Conservation (phyloP, 2,329 filamentous ascomycete genomes). For the Stemphylium vesicarium region DNA sequence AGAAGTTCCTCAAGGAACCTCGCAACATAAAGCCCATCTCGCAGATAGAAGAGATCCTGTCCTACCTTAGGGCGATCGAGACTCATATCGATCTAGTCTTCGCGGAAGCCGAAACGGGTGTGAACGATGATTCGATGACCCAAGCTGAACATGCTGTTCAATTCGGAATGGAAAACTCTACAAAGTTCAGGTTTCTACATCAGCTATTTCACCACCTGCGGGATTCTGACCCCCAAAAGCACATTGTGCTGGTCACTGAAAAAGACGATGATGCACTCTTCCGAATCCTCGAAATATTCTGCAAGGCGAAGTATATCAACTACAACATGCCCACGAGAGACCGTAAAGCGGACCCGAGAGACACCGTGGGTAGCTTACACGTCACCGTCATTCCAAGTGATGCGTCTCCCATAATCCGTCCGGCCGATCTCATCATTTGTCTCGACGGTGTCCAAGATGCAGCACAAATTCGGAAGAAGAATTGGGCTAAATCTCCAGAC, state of each 20-base stretch:
- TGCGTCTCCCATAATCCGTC: constrained; percentile 24
- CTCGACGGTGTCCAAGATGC: constrained; percentile 46
- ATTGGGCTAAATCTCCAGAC: constrained; percentile 31
- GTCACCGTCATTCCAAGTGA: constrained; percentile 47
- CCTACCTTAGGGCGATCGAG: constrained; percentile 34
- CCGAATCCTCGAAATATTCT: constrained; percentile 36
- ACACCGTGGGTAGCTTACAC: constrained; percentile 22
- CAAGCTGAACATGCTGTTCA: constrained; percentile 29
- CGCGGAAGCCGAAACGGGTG: constrained; percentile 23
- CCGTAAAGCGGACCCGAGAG: constrained; percentile 10
- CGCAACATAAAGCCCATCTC: constrained; percentile 17
- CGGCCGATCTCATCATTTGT: constrained; percentile 51
- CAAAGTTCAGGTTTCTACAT: constrained; percentile 44
- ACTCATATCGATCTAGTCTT: constrained; percentile 42
- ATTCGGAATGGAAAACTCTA: constrained; percentile 39
- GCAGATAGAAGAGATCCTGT: constrained; percentile 27
- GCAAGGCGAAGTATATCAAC: constrained; percentile 28
- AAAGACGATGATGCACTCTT: constrained; percentile 31
- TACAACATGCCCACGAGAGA: constrained; percentile 35
- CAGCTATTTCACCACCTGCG: constrained; percentile 30
- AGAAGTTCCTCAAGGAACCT: constrained; percentile 21
- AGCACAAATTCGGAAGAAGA: constrained; percentile 30
- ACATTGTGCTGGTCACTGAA: constrained; percentile 39
- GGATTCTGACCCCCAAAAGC: constrained; percentile 23
- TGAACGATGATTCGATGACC: constrained; percentile 15